phyloP scores from a whole-genome alignment of 768 basidiomycete genomes.

The Phylloporus scabripes region DNA sequence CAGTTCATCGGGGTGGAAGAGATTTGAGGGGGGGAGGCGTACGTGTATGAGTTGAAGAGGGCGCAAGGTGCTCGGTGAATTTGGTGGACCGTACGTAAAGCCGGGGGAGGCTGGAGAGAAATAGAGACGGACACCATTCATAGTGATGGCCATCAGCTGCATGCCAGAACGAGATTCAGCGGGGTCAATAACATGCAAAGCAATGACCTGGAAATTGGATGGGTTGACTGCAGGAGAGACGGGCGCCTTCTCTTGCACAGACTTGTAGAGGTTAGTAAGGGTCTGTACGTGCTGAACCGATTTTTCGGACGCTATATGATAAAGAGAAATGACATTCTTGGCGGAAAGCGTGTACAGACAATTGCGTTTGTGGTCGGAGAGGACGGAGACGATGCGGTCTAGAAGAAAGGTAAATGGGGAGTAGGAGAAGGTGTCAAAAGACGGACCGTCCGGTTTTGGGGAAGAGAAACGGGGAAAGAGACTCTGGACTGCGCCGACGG shows the following conservation, averaged over 20 bases:
- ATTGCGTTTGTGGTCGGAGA: conserved; percentile 62
- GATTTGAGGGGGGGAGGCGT: conserved; percentile 68
- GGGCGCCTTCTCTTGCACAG: conserved; percentile 76
- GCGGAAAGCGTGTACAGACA: conserved; percentile 75
- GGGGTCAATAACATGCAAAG: conserved; percentile 62
- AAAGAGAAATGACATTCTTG: conserved; percentile 61
- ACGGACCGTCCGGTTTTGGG: conserved; percentile 60
- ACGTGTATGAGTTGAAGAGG: conserved; percentile 71
- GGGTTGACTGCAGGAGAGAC: conserved; percentile 68
- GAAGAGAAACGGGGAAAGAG: conserved; percentile 71
- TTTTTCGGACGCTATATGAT: conserved; percentile 58
- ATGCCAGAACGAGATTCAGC: conserved; percentile 63
- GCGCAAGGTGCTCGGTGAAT: conserved; percentile 23
- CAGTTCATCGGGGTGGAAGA: conserved; percentile 73
- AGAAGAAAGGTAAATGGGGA: conserved; percentile 9
- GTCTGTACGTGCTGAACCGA: conserved; percentile 68
- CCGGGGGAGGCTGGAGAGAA: conserved; percentile 54
- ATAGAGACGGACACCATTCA: conserved; percentile 80
- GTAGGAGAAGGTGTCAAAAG: neutral
- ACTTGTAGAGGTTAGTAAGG: conserved; percentile 66
- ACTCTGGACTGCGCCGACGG: conserved; percentile 71
- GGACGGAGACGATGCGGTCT: conserved; percentile 70
- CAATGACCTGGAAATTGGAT: conserved; percentile 63
- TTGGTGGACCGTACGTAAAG: conserved; percentile 43
- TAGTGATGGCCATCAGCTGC: conserved; percentile 77